Conservation (phyloP, 345 rosid genomes). For the Raphanus sativus region DNA sequence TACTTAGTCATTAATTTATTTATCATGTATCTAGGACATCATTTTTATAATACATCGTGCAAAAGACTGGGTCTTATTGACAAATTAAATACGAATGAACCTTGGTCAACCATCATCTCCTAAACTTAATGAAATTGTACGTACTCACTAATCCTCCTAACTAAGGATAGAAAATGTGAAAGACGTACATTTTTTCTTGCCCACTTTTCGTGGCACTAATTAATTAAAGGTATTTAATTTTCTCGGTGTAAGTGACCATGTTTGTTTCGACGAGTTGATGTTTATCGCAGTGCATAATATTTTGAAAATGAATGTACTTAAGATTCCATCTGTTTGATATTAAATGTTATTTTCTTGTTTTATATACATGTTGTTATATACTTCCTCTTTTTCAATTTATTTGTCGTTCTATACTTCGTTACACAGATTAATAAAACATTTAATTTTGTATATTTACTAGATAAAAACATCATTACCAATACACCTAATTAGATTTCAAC, state of each 20-base stretch:
- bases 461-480: no score
- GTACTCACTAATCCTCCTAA: background rate
- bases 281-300: background rate
- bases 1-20: background rate
- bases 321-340: no score
- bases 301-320: background rate
- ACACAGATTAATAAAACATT: no score
- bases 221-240: conserved; percentile 6
- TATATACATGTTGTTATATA: background rate
- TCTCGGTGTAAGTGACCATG: conserved; percentile 12
- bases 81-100: background rate
- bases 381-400: no score
- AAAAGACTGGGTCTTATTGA: background rate
- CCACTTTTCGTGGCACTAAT: background rate
- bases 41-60: background rate
- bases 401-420: no score
- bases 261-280: background rate
- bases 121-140: background rate
- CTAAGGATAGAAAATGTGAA: background rate
- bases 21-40: background rate
- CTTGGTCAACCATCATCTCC: background rate
- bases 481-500: no score
- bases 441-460: no score
- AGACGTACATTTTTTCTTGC: background rate
- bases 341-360: background rate